Percentiles rank a stretch among this genome's conserved stretches.
Evolutionary conservation across 2,329 filamentous ascomycete species (phyloP).

Genomic region (Colletotrichum limetticola): DNA sequence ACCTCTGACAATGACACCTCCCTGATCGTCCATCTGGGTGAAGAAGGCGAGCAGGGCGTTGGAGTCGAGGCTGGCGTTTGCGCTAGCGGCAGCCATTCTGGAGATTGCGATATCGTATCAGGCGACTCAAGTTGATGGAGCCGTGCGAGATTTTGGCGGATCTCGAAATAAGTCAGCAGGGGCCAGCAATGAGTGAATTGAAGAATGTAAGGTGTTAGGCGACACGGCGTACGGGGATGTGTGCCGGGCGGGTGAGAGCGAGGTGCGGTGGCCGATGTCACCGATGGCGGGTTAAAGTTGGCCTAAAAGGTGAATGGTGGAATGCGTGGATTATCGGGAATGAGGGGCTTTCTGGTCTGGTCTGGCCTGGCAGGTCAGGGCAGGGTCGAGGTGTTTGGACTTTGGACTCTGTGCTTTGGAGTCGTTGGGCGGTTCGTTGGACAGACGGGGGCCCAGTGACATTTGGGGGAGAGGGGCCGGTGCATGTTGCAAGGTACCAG

Average conservation of each 20-base stretch:
- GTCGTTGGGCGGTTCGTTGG: neutral
- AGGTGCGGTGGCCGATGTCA: constrained; percentile 18
- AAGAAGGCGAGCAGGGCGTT: constrained; percentile 54
- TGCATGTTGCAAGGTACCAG: constrained; percentile 9
- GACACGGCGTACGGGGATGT: constrained; percentile 1
- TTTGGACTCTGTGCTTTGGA: too few relatives aligned
- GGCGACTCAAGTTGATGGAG: constrained; percentile 1
- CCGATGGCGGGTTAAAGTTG: constrained; percentile 16
- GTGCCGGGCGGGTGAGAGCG: constrained; percentile 4
- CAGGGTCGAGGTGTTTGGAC: constrained; percentile 7
- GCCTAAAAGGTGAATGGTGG: constrained; percentile 17
- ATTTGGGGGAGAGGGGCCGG: constrained; percentile 9
- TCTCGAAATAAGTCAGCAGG: constrained; percentile 28
- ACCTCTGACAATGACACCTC: constrained; percentile 61
- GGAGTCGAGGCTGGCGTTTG: constrained; percentile 24
- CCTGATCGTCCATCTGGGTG: constrained; percentile 56
- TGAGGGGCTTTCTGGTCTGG: constrained; percentile 18
- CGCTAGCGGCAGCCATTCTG: constrained; percentile 50
- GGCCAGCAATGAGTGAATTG: constrained; percentile 1
- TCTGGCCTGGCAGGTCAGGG: neutral
- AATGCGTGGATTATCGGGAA: constrained; percentile 20
- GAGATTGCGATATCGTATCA: constrained; percentile 25
- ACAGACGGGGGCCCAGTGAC: constrained; percentile 8
- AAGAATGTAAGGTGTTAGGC: neutral
- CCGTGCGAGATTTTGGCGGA: constrained; percentile 9